Percentiles rank a stretch among this genome's conserved stretches.
Evolutionary conservation across 2,329 filamentous ascomycete species (phyloP).

Genomic region (Fusarium cyanostomum): DNA sequence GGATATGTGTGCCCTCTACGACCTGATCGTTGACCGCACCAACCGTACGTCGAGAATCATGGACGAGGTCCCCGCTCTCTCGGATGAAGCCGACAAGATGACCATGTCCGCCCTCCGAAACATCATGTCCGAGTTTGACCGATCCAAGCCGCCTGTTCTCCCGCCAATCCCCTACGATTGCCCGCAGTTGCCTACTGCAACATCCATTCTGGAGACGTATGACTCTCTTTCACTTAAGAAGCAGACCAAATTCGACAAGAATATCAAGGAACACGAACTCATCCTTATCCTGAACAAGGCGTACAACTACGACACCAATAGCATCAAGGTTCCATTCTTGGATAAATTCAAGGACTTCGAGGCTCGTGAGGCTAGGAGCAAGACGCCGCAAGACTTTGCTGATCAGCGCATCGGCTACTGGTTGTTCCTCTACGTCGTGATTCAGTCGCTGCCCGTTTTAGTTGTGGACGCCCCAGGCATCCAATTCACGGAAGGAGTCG

Average conservation of each 20-base stretch:
- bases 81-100: constrained; percentile 66
- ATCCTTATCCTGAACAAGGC: constrained; percentile 79
- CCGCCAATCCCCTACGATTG: constrained; percentile 92
- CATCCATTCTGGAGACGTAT: constrained; percentile 71
- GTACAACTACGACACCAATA: constrained; percentile 79
- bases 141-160: constrained; percentile 86
- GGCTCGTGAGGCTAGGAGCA: constrained; percentile 70
- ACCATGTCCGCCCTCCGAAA: constrained; percentile 76
- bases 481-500: constrained; percentile 74
- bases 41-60: constrained; percentile 81
- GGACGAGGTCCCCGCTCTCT: constrained; percentile 69
- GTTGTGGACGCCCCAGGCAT: constrained; percentile 79
- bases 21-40: constrained; percentile 83
- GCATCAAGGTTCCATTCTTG: constrained; percentile 68
- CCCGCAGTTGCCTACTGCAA: constrained; percentile 78
- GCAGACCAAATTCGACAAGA: constrained; percentile 75
- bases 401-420: constrained; percentile 81
- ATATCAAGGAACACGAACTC: constrained; percentile 81
- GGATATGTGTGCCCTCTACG: constrained; percentile 88
- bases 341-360: constrained; percentile 77
- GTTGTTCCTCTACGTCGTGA: constrained; percentile 81
- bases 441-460: constrained; percentile 81
- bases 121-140: constrained; percentile 87
- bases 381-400: constrained; percentile 70
- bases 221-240: constrained; percentile 74